Conservation (phyloP, 1,284 basidiomycete genomes). For the Caloboletus inedulis region DNA sequence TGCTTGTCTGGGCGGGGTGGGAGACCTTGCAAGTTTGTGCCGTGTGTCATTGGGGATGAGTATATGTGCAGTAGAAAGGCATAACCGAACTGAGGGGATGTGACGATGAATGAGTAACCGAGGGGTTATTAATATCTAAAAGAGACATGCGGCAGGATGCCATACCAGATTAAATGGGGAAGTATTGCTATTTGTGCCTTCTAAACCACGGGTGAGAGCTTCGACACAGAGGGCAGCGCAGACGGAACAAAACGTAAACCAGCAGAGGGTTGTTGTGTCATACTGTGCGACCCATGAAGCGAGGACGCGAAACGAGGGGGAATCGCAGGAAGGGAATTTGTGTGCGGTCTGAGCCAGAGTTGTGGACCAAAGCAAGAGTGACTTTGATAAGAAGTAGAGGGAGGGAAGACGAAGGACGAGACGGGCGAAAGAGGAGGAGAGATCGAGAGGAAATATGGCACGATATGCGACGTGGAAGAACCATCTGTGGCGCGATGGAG, state of each 20-base stretch:
- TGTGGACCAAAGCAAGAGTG: conserved; percentile 53
- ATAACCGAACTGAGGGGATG: conserved; percentile 57
- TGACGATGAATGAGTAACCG: neutral
- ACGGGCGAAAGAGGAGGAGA: conserved; percentile 57
- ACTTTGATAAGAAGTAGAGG: conserved; percentile 53
- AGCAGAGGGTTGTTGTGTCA: conserved; percentile 63
- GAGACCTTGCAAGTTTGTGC: conserved; percentile 38
- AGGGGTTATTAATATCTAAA: neutral
- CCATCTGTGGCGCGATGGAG: conserved; percentile 17
- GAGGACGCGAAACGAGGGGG: conserved; percentile 35
- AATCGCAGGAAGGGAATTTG: conserved; percentile 35
- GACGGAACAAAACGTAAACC: conserved; percentile 66
- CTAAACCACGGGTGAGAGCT: conserved; percentile 61
- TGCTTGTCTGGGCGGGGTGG: conserved; percentile 67
- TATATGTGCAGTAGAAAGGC: conserved; percentile 72
- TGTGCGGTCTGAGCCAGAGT: conserved; percentile 56
- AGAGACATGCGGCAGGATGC: conserved; percentile 14
- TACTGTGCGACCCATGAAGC: conserved; percentile 46
- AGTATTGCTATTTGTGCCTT: conserved; percentile 54
- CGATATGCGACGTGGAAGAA: conserved; percentile 35
- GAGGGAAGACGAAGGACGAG: conserved; percentile 59
- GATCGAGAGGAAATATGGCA: conserved; percentile 57
- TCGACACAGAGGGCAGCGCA: conserved; percentile 63
- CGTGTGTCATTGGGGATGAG: conserved; percentile 59
- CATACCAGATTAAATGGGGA: conserved; percentile 67